Evolutionary conservation across 345 rosid genomes (phyloP), one percentile per base, ranked within the genome.

Genomic region (Salix udensis): DNA sequence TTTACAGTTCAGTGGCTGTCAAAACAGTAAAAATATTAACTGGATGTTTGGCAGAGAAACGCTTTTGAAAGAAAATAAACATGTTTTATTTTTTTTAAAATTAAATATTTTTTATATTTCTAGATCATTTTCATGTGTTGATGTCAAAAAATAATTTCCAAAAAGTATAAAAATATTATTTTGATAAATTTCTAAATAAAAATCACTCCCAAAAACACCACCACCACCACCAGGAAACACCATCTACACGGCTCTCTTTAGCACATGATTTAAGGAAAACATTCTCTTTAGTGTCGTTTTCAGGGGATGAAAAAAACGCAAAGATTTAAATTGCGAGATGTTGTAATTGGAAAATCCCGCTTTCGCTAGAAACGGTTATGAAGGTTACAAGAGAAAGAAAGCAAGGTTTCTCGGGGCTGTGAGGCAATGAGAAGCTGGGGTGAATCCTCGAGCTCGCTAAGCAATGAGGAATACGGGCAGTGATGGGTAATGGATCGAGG

Each of bases 401-500:
- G 72, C n/a, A 78, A 73, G 4, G 66, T n/a, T 48, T 66, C 42
- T 15, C 28, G 80, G 52, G 86, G 72, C 6, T 79, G 64, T 1
- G 86, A 84, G 26, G 85, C 75, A 58, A 87, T 80, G 30, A 96
- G 82, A 65, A 89, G 88, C 28, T 37, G 78, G 74, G 88, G 96
- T 72, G 93, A 88, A n/a, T 81, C 64, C 77, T 93, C 87, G 84
- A 94, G 88, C 76, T 96, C 92, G 24, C 82, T 62, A 50, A 78
- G 79, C 97, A 94, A 91, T 60, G 67, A 96, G 93, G 83, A n/a
- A 93, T 83, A 67, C 85, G 90, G 76, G 91, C 71, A 28, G 93
- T 89, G 55, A 89, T 78, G n/a, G 68, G 94, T 90, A 5, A 88
- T 58, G 13, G 92, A 86, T 69, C 78, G 64, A 58, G 72, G 75